Evolutionary conservation across 225 moss, liverwort and hornwort genomes (phyloP).

Genomic region (Thuidium tamariscinum): DNA sequence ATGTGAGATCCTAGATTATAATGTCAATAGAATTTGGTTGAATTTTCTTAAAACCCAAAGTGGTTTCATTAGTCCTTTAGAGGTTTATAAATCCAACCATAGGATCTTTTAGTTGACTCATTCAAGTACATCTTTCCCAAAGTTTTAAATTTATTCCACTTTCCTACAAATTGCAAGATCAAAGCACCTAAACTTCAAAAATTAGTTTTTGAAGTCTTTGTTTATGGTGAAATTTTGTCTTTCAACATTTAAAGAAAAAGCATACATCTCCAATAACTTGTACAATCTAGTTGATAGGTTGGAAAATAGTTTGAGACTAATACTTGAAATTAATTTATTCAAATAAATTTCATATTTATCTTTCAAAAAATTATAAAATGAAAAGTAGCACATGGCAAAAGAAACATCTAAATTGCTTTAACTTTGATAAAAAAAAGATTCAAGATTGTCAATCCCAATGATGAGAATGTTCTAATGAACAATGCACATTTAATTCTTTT

Average conservation of each 20-base stretch:
- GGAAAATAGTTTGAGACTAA: not conserved
- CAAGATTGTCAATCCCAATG: no score
- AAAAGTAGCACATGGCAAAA: not conserved
- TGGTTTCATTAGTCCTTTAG: fast-evolving
- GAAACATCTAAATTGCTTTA: no score
- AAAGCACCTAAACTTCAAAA: not conserved
- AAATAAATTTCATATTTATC: no score
- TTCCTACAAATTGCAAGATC: fast-evolving
- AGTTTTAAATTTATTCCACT: no score
- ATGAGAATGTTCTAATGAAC: no score
- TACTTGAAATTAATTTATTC: no score
- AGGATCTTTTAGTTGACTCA: fast-evolving
- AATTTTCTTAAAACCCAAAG: fast-evolving
- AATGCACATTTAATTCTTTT: no score
- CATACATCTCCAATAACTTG: no score
- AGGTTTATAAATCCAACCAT: not conserved
- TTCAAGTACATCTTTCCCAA: fast-evolving
- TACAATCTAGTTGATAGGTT: not conserved
- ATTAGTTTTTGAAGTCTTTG: fast-evolving
- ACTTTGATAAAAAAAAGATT: no score
- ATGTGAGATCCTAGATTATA: fast-evolving
- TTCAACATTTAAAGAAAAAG: no score
- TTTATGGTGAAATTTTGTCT: not conserved
- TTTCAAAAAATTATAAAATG: not conserved
- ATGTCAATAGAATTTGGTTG: not conserved